A percentile compares a stretch with the other conserved stretches of the same genome.
These are phyloP conservation scores for Mycena belliarum DNA, from an alignment of 768 basidiomycete species.

Conservation along the genomic window DNA sequence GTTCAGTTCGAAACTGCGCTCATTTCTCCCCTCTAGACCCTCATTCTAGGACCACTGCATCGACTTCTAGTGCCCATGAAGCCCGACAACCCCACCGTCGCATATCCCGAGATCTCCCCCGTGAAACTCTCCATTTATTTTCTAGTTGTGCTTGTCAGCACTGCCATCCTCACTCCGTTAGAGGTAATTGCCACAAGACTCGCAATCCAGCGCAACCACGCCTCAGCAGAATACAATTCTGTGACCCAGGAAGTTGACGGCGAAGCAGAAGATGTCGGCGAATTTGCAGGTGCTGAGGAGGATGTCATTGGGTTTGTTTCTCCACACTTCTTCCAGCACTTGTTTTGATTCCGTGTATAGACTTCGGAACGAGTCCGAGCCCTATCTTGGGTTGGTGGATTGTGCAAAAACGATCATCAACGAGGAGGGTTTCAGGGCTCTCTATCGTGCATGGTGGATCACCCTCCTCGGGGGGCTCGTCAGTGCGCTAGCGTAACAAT, in stretches of 20 bases:
- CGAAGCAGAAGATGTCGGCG: conserved; percentile 56
- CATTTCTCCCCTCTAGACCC: conserved; percentile 8
- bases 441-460: conserved; percentile 89
- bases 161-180: conserved; percentile 65
- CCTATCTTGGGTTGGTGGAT: conserved; percentile 73
- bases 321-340: neutral
- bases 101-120: conserved; percentile 45
- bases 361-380: conserved; percentile 75
- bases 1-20: neutral
- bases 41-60: conserved; percentile 48
- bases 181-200: conserved; percentile 80
- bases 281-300: conserved; percentile 71
- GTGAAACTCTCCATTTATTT: conserved; percentile 58
- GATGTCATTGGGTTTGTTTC: conserved; percentile 76
- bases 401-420: conserved; percentile 75
- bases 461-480: conserved; percentile 63
- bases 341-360: conserved; percentile 38
- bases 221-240: conserved; percentile 72
- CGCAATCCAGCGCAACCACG: conserved; percentile 84
- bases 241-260: conserved; percentile 73
- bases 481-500: conserved; percentile 50
- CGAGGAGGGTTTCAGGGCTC: conserved; percentile 73
- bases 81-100: conserved; percentile 30
- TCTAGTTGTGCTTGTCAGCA: conserved; percentile 55
- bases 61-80: conserved; percentile 47